Evolutionary conservation across 1,139 yeast genomes (phyloP).

Genomic region (Zhuliangozyma parablackwelliae): DNA sequence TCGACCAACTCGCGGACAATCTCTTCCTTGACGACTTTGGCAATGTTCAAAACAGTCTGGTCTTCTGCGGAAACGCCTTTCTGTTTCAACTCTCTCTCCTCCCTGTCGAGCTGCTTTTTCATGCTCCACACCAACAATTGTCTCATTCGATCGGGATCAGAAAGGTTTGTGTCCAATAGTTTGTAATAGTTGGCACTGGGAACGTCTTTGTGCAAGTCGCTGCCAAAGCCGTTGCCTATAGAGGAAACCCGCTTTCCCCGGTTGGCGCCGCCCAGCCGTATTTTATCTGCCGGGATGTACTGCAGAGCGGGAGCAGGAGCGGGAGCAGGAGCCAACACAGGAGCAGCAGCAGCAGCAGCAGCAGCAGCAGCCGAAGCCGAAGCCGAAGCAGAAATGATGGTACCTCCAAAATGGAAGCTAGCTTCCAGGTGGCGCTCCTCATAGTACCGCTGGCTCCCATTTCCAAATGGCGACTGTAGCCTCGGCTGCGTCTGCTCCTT

Average conservation of each 20-base stretch:
- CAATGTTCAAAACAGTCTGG: constrained; percentile 46
- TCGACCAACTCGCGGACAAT: constrained; percentile 53
- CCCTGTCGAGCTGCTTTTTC: constrained; percentile 40
- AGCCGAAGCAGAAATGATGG: too few relatives aligned
- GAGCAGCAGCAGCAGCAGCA: too few relatives aligned
- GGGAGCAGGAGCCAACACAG: too few relatives aligned
- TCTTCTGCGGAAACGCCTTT: constrained; percentile 22
- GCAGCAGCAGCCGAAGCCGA: too few relatives aligned
- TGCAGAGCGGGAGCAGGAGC: too few relatives aligned
- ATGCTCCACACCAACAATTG: constrained; percentile 70
- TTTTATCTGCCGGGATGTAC: constrained; percentile 15
- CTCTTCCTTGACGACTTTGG: constrained; percentile 65
- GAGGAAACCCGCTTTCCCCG: constrained; percentile 75
- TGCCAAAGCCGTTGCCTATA: constrained; percentile 67
- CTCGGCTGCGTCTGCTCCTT: not conserved
- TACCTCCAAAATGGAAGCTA: too few relatives aligned
- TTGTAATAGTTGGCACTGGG: constrained; percentile 55
- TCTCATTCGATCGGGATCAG: constrained; percentile 72
- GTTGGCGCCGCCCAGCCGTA: constrained; percentile 49
- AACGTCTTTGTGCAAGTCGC: constrained; percentile 65
- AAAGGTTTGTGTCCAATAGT: constrained; percentile 55
- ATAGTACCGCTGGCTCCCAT: not conserved
- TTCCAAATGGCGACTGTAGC: not conserved
- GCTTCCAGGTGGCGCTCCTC: too few relatives aligned
- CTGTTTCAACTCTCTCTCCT: constrained; percentile 22